Evolutionary conservation across 306 rosid species (phyloP).

Genomic region (Castanospermum australe): DNA sequence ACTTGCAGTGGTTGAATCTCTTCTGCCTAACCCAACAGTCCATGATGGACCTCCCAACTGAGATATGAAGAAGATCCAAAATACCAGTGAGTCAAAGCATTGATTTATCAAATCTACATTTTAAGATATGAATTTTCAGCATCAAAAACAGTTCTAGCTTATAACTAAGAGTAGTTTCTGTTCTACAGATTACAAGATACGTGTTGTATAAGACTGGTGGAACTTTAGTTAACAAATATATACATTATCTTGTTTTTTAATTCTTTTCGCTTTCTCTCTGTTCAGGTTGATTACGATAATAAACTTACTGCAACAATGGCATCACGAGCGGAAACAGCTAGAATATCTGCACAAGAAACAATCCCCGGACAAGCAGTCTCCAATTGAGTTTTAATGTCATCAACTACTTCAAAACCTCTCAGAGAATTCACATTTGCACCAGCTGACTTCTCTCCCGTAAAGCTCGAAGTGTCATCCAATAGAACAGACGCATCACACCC

Average conservation of each 20-base stretch:
- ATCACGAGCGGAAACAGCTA: constrained; percentile 60
- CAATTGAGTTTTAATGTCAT: constrained; percentile 44
- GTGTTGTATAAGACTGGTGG: not conserved
- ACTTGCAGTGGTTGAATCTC: constrained; percentile 66
- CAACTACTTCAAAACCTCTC: constrained; percentile 63
- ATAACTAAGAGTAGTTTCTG: not conserved
- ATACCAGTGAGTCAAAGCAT: not conserved
- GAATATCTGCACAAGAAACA: constrained; percentile 68
- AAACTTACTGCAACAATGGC: constrained; percentile 51
- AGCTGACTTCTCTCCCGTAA: constrained; percentile 61
- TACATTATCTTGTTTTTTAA: not conserved
- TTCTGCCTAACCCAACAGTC: constrained; percentile 59
- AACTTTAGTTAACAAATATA: not conserved
- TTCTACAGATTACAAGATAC: not conserved
- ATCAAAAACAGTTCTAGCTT: not conserved
- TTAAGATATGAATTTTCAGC: not conserved
- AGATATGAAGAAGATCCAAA: not conserved
- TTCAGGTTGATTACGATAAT: not conserved
- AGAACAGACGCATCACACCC: constrained; percentile 67
- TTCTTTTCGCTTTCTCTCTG: not conserved
- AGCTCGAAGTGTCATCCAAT: constrained; percentile 50
- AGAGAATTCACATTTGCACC: constrained; percentile 47
- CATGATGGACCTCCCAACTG: constrained; percentile 70
- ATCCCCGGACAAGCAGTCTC: constrained; percentile 54
- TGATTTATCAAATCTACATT: not conserved